Evolutionary conservation across 441 rosid genomes (phyloP).

Genomic region (Breynia disticha): DNA sequence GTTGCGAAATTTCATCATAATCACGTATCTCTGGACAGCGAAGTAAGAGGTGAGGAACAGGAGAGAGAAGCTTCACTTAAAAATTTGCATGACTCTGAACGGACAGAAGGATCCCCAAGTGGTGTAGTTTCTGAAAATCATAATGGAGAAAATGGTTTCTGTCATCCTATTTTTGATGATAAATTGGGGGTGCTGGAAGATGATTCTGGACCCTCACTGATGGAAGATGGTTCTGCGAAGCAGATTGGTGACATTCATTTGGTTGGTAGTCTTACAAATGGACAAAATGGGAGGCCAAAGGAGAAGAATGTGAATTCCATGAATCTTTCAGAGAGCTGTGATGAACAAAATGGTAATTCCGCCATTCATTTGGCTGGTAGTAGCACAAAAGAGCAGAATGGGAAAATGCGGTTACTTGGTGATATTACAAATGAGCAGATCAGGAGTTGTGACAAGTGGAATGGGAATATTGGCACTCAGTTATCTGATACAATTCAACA

Average conservation of each 20-base stretch:
- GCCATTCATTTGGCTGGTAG: too few relatives aligned
- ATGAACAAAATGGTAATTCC: too few relatives aligned
- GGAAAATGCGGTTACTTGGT: too few relatives aligned
- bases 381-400: too few relatives aligned
- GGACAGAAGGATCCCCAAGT: slow-evolving; percentile 19
- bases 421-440: too few relatives aligned
- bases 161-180: slow-evolving; percentile 13
- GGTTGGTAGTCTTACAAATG: slow-evolving; percentile 18
- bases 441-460: too few relatives aligned
- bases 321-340: background rate
- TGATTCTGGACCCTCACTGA: background rate
- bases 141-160: slow-evolving; percentile 18
- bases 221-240: background rate
- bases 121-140: slow-evolving; percentile 24
- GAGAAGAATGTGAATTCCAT: background rate
- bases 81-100: slow-evolving; percentile 21
- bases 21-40: slow-evolving; percentile 11
- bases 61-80: slow-evolving; percentile 20
- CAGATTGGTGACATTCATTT: slow-evolving; percentile 18
- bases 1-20: slow-evolving; percentile 25
- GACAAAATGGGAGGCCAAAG: slow-evolving; percentile 8
- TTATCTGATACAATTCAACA: background rate
- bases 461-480: too few relatives aligned
- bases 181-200: slow-evolving; percentile 17
- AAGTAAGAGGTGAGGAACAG: slow-evolving; percentile 25